Evolutionary conservation across 768 basidiomycete species (phyloP).

Genomic region (Auricularia auricula-judae): DNA sequence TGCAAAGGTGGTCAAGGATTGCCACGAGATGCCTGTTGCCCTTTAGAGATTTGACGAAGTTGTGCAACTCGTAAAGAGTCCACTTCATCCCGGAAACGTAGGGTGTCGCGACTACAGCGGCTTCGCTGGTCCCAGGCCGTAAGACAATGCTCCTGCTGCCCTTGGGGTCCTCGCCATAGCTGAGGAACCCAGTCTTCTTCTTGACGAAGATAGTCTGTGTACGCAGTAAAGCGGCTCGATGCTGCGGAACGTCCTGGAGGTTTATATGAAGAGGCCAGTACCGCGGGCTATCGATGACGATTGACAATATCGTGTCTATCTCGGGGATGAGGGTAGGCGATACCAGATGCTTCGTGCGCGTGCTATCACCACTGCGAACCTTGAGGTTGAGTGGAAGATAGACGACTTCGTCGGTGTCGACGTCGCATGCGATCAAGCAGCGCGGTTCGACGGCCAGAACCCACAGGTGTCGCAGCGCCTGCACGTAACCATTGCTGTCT

Average conservation of each 20-base stretch:
- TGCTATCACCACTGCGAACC: constrained; percentile 51
- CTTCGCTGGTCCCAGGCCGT: constrained; percentile 75
- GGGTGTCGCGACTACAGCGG: constrained; percentile 79
- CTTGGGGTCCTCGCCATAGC: constrained; percentile 88
- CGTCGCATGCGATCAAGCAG: constrained; percentile 84
- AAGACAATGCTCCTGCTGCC: constrained; percentile 89
- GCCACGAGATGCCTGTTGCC: constrained; percentile 70
- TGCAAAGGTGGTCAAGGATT: constrained; percentile 70
- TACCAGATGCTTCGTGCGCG: constrained; percentile 67
- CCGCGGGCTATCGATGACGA: constrained; percentile 85
- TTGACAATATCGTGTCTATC: constrained; percentile 66
- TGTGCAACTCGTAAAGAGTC: constrained; percentile 61
- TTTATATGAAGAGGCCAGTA: constrained; percentile 93
- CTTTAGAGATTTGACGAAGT: constrained; percentile 81
- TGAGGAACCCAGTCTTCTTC: constrained; percentile 81
- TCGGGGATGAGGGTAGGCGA: constrained; percentile 91
- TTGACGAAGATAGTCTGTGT: constrained; percentile 87
- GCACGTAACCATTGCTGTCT: constrained; percentile 85
- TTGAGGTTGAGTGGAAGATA: constrained; percentile 88
- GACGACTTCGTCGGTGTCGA: constrained; percentile 82
- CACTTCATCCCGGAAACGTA: constrained; percentile 54
- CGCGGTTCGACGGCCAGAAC: constrained; percentile 90
- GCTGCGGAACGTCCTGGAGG: constrained; percentile 51
- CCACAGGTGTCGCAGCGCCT: constrained; percentile 93
- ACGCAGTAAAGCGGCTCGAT: constrained; percentile 57